Evolutionary conservation across 1,139 yeast genomes (phyloP), one percentile per base, ranked within the genome.

Genomic region (Arxiozyma slooffiae): DNA sequence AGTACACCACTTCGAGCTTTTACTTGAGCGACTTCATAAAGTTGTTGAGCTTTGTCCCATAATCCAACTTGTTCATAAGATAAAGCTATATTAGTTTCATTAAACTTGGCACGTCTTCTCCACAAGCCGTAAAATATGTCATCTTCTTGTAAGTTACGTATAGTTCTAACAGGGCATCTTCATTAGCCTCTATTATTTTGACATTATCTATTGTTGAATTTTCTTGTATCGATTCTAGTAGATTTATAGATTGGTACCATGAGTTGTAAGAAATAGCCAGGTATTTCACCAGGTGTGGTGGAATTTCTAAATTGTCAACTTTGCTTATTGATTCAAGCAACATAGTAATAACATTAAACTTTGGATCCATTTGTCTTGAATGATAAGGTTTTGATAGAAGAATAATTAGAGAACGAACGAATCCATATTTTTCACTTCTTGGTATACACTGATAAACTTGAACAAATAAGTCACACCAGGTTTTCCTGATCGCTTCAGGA

Each of bases 101-200:
- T 78, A 62, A 90, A 94, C 67, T 89, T 90, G 7, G 97, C 96
- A 53, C 97, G 78, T 66, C 97, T 78, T 68, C 97, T 80, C 98
- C 99, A 94, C 55, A 89, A 74, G 4, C 99, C 99, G 64, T 94
- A 92, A 64, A 92, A 94, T 92, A 90, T 86, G 61, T 94, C 98
- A 52, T 87, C 95, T 63, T 94, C 98, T 60, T 88, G 94, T 53
- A 94, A 70, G 2, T 85, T 80, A 2, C 97, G 85, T 90, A 92
- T 66, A 90, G 72, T 67, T 92, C 97, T 26, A 90, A 81, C 50
- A 92, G 71, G 0, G 98, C 97, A 70, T 94, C 98, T 57, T 85
- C 82, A 46, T 89, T 88, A 7, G 89, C 83, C 55, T 90, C 97
- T 38, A 83, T 77, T 8, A 92, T 87, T 54, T 84, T 85, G 6